A percentile compares a stretch with the other conserved stretches of the same genome.
phyloP scores from a whole-genome alignment of 331 rosid genomes.

The Pyrus hybrid region DNA sequence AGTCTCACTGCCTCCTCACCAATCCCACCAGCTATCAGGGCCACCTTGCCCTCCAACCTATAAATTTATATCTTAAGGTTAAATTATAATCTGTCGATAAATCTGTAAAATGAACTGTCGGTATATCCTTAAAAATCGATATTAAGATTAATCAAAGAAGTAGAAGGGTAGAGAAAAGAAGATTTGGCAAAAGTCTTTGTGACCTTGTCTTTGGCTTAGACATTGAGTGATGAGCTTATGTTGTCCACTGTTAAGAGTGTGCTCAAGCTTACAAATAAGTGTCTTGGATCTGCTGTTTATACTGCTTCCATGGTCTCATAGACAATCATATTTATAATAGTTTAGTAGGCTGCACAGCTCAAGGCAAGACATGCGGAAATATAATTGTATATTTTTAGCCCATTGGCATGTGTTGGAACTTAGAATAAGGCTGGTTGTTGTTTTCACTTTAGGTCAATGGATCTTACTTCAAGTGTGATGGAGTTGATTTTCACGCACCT shows the following conservation, averaged over 20 bases:
- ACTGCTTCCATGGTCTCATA: not conserved
- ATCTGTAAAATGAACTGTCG: too few relatives aligned
- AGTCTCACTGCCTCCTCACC: constrained; percentile 66
- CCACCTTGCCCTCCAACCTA: constrained; percentile 84
- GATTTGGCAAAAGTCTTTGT: too few relatives aligned
- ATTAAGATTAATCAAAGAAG: too few relatives aligned
- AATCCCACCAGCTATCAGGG: constrained; percentile 77
- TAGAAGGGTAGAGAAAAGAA: too few relatives aligned
- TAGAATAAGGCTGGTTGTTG: too few relatives aligned
- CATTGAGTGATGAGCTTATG: not conserved
- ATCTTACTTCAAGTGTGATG: too few relatives aligned
- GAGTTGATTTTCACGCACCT: too few relatives aligned
- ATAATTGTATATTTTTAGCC: not conserved
- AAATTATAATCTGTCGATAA: too few relatives aligned
- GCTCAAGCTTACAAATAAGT: constrained; percentile 7
- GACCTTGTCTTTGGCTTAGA: constrained; percentile 30
- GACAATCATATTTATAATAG: not conserved
- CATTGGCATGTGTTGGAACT: too few relatives aligned
- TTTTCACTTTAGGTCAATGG: too few relatives aligned
- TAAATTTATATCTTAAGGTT: not conserved
- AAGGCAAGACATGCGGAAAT: constrained; percentile 2
- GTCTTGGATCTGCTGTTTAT: not conserved
- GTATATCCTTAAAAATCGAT: too few relatives aligned
- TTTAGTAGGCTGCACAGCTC: not conserved
- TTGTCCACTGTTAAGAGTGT: not conserved